These are phyloP conservation scores for Stachybotrys echinatus DNA, from an alignment of 2,329 filamentous ascomycete species.

Conservation along the genomic window DNA sequence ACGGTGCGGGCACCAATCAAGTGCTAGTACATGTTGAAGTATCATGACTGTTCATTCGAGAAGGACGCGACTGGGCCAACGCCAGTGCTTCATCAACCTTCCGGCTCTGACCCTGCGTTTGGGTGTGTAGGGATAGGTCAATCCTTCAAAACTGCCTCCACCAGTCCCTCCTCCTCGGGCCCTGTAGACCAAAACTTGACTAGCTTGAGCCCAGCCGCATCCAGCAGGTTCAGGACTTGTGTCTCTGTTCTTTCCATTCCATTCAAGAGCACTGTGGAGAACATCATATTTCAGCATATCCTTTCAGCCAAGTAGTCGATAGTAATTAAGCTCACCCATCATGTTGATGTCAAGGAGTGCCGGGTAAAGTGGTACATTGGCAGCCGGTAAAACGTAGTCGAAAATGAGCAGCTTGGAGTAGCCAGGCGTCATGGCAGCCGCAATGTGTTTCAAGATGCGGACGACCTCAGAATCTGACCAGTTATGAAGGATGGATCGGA, in stretches of 20 bases:
- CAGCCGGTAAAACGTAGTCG: constrained; percentile 24
- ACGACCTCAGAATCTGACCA: constrained; percentile 32
- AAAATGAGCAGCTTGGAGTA: constrained; percentile 27
- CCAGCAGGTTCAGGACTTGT: constrained; percentile 11
- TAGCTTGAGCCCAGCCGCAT: constrained; percentile 11
- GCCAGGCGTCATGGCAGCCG: constrained; percentile 22
- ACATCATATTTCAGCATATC: not conserved
- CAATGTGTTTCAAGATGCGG: constrained; percentile 17
- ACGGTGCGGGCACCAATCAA: too few relatives aligned
- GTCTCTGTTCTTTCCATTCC: constrained; percentile 11
- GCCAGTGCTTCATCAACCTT: too few relatives aligned
- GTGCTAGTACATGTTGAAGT: too few relatives aligned
- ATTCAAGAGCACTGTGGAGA: not conserved
- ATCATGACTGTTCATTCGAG: too few relatives aligned
- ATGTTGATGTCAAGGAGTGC: constrained; percentile 23
- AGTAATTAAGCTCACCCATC: constrained; percentile 14
- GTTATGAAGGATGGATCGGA: constrained; percentile 35
- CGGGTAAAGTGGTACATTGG: constrained; percentile 20
- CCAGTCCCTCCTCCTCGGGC: not conserved
- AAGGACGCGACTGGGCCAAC: too few relatives aligned
- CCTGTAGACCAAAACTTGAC: constrained; percentile 9
- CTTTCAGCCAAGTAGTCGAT: not conserved
- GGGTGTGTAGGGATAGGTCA: too few relatives aligned
- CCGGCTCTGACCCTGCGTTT: too few relatives aligned
- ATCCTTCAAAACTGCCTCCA: not conserved